Base-by-base conservation (phyloP, 2,329 filamentous ascomycete species). In the Dactylellina sp. region DNA sequence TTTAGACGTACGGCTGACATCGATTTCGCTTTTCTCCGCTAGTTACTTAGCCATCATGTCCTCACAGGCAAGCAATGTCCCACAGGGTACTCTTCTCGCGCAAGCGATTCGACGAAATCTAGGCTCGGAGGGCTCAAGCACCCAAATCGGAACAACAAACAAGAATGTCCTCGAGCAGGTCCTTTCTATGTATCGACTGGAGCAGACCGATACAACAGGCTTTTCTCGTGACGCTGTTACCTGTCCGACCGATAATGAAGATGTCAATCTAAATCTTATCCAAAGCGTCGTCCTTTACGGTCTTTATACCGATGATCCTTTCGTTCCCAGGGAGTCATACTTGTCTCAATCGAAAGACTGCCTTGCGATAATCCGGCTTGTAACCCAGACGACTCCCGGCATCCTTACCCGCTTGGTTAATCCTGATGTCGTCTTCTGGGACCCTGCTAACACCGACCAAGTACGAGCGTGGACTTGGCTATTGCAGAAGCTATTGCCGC, bases 161-260 rank as follows among this genome's bases (percentile, higher is more conserved):
- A 74, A 74, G 35, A 61, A 32, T 12, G 63, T 66, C 52, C 61
- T 74, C 28, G 70, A 66, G 22, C 70, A 74, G 37, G 61, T 74
- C n/a, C 70, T 74, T 28, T 61, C 70, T 4, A 74, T 74, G 18
- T 74, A 74, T 20, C 46, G 56, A n/a, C 70, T 61, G 14, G 55
- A 66, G 6, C 68, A 59, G 1, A 39, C 60, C 14, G 16, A 24
- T 4, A 16, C 28, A 25, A n/a, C 52, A 5, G 47, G 35, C 16
- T 24, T 55, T 12, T 52, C 70, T 12, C 22, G 35, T n/a, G 46
- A 59, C 7, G 25, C 25, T 5, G 46, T 25, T 4, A 35, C 60
- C 9, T 74, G 70, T 22, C 70, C 70, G 11, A 74, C 70, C 16
- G 70, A 74, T 24, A 74, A 74, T 16, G 61, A 66, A 66, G 70